Percentiles rank a stretch among this genome's conserved stretches.
phyloP scores from a whole-genome alignment of 805 yeast genomes.

The Torulaspora maleeae region DNA sequence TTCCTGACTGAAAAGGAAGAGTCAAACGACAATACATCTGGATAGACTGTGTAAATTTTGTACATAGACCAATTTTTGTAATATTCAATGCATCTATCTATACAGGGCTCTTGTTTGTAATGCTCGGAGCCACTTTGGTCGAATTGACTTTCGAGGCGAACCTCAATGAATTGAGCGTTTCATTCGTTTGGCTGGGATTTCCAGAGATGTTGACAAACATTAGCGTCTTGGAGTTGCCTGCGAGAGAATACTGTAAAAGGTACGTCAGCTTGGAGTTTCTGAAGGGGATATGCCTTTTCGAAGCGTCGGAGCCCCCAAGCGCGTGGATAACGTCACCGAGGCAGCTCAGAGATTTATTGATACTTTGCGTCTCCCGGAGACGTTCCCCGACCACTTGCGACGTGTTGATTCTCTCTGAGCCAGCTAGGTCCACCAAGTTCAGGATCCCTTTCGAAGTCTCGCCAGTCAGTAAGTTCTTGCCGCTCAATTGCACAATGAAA shows the following conservation, averaged over 20 bases:
- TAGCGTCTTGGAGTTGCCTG: slow-evolving; percentile 81
- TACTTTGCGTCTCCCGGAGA: slow-evolving; percentile 79
- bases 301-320: slow-evolving; percentile 60
- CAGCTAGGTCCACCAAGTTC: slow-evolving; percentile 87
- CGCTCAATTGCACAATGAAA: slow-evolving; percentile 58
- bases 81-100: background rate
- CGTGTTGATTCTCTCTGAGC: slow-evolving; percentile 76
- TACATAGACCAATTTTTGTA: background rate
- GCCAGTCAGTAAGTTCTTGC: slow-evolving; percentile 48
- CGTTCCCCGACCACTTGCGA: slow-evolving; percentile 80
- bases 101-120: background rate
- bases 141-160: slow-evolving; percentile 81
- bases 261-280: slow-evolving; percentile 92
- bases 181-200: slow-evolving; percentile 53
- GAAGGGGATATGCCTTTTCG: slow-evolving; percentile 70
- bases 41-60: background rate
- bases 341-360: slow-evolving; percentile 81
- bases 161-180: slow-evolving; percentile 77
- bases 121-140: slow-evolving; percentile 38
- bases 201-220: slow-evolving; percentile 93
- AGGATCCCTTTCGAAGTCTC: slow-evolving; percentile 53
- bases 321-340: slow-evolving; percentile 86
- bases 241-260: slow-evolving; percentile 73
- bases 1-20: slow-evolving; percentile 31
- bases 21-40: slow-evolving; percentile 4